These are phyloP conservation scores for Carpinus fangiana DNA, from an alignment of 306 rosid species.

Conservation along the genomic window DNA sequence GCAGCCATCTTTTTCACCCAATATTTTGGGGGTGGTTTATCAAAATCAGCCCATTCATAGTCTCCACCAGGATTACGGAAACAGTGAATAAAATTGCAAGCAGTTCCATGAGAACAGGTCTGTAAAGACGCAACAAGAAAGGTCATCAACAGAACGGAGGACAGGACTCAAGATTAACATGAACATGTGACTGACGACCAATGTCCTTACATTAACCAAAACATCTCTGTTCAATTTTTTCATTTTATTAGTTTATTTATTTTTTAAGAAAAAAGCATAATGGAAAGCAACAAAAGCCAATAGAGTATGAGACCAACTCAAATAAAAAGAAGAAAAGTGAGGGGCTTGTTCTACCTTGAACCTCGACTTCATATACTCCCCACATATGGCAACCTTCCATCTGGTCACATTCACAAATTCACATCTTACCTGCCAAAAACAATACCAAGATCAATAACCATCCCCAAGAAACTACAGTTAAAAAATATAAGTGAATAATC, in stretches of 20 bases:
- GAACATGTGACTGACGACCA: not conserved
- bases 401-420: slow-evolving; percentile 76
- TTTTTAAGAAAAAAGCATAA: slow-evolving; percentile 1
- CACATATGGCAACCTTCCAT: slow-evolving; percentile 98
- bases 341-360: slow-evolving; percentile 58
- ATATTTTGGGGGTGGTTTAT: slow-evolving; percentile 79
- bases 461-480: slow-evolving; percentile 2
- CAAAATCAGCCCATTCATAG: slow-evolving; percentile 95
- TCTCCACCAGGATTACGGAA: slow-evolving; percentile 93
- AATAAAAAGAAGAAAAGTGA: slow-evolving; percentile 17
- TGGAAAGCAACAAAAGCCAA: not conserved
- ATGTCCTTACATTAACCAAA: slow-evolving; percentile 6
- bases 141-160: slow-evolving; percentile 7
- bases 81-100: slow-evolving; percentile 96
- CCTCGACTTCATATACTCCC: slow-evolving; percentile 91
- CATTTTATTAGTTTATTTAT: too few relatives aligned
- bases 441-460: slow-evolving; percentile 24
- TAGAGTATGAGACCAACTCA: slow-evolving; percentile 20
- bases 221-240: too few relatives aligned
- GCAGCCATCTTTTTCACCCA: slow-evolving; percentile 77
- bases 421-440: slow-evolving; percentile 64
- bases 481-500: not conserved
- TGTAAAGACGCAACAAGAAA: slow-evolving; percentile 37
- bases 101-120: slow-evolving; percentile 89
- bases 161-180: slow-evolving; percentile 2